phyloP scores from a whole-genome alignment of 805 yeast genomes.

The Lipomyces kockii region DNA sequence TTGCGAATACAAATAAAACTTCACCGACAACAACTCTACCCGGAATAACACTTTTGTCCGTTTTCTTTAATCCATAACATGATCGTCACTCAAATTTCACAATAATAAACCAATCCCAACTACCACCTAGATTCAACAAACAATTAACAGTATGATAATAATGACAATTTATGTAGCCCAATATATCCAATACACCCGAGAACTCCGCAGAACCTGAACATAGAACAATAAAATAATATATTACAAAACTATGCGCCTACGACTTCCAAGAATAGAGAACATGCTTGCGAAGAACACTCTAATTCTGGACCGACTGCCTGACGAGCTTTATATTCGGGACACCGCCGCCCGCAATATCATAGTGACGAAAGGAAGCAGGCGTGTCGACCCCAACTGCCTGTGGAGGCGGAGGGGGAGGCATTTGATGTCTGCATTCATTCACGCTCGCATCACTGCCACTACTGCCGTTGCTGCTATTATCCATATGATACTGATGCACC shows the following conservation, averaged over 20 bases:
- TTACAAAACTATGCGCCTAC: background rate
- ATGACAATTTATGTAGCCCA: background rate
- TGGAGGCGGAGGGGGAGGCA: background rate
- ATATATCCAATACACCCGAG: background rate
- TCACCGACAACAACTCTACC: background rate
- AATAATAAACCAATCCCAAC: background rate
- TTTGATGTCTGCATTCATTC: background rate
- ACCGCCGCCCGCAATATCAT: background rate
- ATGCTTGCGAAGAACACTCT: background rate
- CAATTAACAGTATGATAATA: background rate
- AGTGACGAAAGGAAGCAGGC: background rate
- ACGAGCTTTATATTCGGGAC: background rate
- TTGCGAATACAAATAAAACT: background rate
- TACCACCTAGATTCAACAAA: background rate
- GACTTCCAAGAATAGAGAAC: background rate
- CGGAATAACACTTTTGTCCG: background rate
- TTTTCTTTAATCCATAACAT: background rate
- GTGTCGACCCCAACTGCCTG: background rate
- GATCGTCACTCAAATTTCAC: background rate
- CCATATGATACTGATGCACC: background rate
- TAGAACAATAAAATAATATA: background rate
- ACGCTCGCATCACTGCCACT: background rate
- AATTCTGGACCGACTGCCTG: background rate
- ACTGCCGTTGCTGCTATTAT: background rate
- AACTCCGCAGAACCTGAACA: background rate